Evolutionary conservation across 805 yeast species (phyloP), one percentile per base, ranked within the genome.

Genomic region (Hanseniaspora nectarophila): DNA sequence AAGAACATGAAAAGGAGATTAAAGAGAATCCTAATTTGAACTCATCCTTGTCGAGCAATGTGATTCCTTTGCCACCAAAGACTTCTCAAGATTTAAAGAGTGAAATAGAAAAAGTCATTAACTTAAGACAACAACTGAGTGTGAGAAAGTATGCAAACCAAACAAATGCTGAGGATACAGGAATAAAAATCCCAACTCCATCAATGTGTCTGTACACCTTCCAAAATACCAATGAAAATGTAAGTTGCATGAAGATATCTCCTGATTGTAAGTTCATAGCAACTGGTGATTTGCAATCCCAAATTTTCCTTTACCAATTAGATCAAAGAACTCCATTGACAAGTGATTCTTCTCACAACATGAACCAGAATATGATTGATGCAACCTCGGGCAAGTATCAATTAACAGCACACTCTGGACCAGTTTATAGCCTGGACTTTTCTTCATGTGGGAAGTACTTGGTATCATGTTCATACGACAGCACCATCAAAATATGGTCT

Each of bases 181-280:
- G 31, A 4, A 21, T 42, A 8, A 49, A 39, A 53, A 83, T 94
- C 4, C 72, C 87, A 21, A 77, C 90, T 24, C 98, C 98, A 21
- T 84, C 95, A 53, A 95, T 90, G 33, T 92, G 97, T 67, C 86
- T 90, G 95, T 92, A 92, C 70, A 90, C 97, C 0, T 89, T 92
- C 70, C 98, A 92, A 71, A 92, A 92, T 67, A 85, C 97, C 10
- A 82, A 86, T 63, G 82, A 83, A 57, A 94, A 85, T 56, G 71
- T 92, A 74, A 85, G 94, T n/a, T 78, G 88, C 46, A 63, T 90
- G 44, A 85, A 81, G 56, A 90, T 90, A 70, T 87, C 90, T 60
- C 85, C 82, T 50, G 97, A 90, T 65, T 80, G 90, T 16, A 79
- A 89, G 21, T 61, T 88, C 56, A 82, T 86, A 29, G 97, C 97